Conservation (phyloP, 495 filamentous ascomycete species). For the Gamarada debralockiae region DNA sequence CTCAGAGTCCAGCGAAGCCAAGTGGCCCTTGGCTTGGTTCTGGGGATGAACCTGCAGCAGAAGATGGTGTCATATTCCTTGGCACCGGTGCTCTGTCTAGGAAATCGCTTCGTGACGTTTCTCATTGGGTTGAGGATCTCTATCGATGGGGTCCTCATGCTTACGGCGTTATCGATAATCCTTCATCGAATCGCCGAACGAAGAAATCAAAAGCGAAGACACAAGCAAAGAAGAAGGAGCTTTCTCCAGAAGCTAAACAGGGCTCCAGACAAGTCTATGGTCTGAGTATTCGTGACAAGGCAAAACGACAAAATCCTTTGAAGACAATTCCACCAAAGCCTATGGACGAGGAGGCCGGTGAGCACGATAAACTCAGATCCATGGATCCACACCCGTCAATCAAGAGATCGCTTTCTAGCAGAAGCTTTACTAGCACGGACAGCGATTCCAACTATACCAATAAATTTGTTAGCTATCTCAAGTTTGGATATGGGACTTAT, state of each 20-base stretch:
- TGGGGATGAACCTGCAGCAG: slow-evolving; percentile 55
- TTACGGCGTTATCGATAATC: slow-evolving; percentile 77
- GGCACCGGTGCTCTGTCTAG: slow-evolving; percentile 67
- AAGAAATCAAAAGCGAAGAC: slow-evolving; percentile 11
- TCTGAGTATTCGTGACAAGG: background rate
- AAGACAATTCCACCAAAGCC: slow-evolving; percentile 9
- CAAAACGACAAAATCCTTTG: background rate
- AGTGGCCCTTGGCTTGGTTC: slow-evolving; percentile 60
- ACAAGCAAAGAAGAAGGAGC: background rate
- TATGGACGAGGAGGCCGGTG: background rate
- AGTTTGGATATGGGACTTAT: slow-evolving; percentile 52
- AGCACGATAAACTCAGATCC: background rate
- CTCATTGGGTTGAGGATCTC: slow-evolving; percentile 80
- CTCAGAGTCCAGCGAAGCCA: background rate
- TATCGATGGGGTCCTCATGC: slow-evolving; percentile 72
- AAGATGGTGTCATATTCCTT: slow-evolving; percentile 82
- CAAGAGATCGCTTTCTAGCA: too few relatives aligned
- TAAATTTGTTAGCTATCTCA: slow-evolving; percentile 46
- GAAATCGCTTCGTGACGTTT: slow-evolving; percentile 59
- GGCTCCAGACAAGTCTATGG: background rate
- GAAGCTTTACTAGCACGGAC: slow-evolving; percentile 13
- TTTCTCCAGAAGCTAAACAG: background rate
- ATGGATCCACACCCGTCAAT: background rate
- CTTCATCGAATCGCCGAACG: slow-evolving; percentile 45
- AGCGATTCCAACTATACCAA: slow-evolving; percentile 31